Evolutionary conservation across 106 monocot genomes (phyloP).

Genomic region (Dioscorea zingiberensis): DNA sequence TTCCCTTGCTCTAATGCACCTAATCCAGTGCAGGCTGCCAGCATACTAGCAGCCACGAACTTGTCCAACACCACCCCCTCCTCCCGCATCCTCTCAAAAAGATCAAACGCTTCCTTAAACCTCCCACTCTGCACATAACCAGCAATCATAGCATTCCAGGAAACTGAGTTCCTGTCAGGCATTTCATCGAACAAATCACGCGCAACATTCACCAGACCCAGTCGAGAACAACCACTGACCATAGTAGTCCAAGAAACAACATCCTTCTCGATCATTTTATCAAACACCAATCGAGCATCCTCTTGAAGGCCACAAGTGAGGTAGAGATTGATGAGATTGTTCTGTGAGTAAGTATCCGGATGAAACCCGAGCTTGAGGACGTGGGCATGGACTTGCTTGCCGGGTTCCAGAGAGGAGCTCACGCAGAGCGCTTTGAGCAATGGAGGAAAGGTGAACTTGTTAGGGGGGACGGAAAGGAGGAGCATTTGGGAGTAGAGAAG

Average conservation of each 20-base stretch:
- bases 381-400: slow-evolving; percentile 59
- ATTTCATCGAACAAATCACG: slow-evolving; percentile 51
- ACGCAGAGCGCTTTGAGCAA: slow-evolving; percentile 29
- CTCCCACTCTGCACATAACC: slow-evolving; percentile 37
- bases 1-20: slow-evolving; percentile 55
- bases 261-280: slow-evolving; percentile 14
- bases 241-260: slow-evolving; percentile 69
- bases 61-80: slow-evolving; percentile 39
- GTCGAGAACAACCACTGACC: slow-evolving; percentile 35
- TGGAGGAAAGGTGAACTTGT: slow-evolving; percentile 70
- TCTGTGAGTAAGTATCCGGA: slow-evolving; percentile 29
- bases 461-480: slow-evolving; percentile 21
- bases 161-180: slow-evolving; percentile 47
- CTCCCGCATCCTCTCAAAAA: slow-evolving; percentile 48
- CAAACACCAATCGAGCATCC: slow-evolving; percentile 39
- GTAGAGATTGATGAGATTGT: slow-evolving; percentile 51
- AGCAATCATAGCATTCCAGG: slow-evolving; percentile 72
- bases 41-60: slow-evolving; percentile 57
- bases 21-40: slow-evolving; percentile 62
- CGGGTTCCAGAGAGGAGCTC: slow-evolving; percentile 9
- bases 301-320: slow-evolving; percentile 17
- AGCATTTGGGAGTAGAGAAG: slow-evolving; percentile 38
- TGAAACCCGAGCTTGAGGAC: slow-evolving; percentile 56
- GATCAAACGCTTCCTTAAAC: slow-evolving; percentile 42
- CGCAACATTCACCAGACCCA: slow-evolving; percentile 41